Evolutionary conservation across 2,329 filamentous ascomycete genomes (phyloP), one percentile per base, ranked within the genome.

Genomic region (Epichloe amarillans): DNA sequence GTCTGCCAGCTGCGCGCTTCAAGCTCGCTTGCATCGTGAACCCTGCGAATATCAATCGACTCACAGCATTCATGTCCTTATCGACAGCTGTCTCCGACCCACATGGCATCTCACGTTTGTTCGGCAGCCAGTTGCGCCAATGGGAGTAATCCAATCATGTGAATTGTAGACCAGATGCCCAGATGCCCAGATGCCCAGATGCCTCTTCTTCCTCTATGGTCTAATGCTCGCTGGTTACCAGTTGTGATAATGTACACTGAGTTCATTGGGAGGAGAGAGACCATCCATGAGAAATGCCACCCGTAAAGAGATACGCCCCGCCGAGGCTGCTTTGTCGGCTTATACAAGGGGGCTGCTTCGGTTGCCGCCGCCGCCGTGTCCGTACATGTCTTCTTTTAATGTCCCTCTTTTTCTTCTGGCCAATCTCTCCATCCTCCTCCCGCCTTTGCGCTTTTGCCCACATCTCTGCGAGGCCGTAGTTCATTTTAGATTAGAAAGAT

Each of bases 221-320:
- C 69, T 72, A 72, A 70, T 71, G 67, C 67, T 69, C 66, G 66
- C 66, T 66, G 63, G 61, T 48, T 66, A 60, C 65, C 66, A 60
- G 61, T 62, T 66, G 64, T 75, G 74, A 67, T 74, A 75, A 67
- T 73, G 68, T 76, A 75, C 72, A 76, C 61, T 67, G 51, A 65
- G 62, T 64, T 68, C 66, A 69, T 68, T 64, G 66, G 73, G 23
- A 74, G 72, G 70, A 74, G 74, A 73, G 72, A 37, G 6, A 76
- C 73, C 66, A 67, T 72, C 53, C 54, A 55, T 56, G 52, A 53
- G 38, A 50, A 49, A 49, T 45, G 35, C 47, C 45, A 38, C 46
- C 42, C 38, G 23, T 40, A 52, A 51, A 43, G 49, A 23, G 54
- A 54, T 53, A 48, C 10, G 14, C 52, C 52, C 54, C 45, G 53